These are phyloP conservation scores for Corylus heterophylla DNA, from an alignment of 306 rosid species.

Conservation along the genomic window DNA sequence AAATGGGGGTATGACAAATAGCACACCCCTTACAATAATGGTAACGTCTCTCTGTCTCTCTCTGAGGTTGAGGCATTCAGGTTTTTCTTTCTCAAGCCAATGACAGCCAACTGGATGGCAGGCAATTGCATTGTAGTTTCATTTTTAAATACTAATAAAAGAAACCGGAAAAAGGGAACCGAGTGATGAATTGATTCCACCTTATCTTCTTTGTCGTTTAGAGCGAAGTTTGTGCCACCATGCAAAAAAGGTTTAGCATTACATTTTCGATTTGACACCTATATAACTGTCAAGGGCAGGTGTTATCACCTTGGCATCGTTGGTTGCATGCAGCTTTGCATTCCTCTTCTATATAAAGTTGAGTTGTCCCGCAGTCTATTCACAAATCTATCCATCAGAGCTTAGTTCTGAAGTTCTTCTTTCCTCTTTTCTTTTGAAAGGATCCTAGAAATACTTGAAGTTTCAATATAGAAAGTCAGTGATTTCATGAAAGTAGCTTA, in stretches of 20 bases:
- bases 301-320: slow-evolving; percentile 15
- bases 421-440: slow-evolving; percentile 1
- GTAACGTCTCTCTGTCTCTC: too few relatives aligned
- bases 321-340: slow-evolving; percentile 13
- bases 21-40: too few relatives aligned
- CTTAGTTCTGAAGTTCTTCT: slow-evolving; percentile 10
- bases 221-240: not conserved
- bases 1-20: too few relatives aligned
- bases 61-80: too few relatives aligned
- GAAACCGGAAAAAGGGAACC: not conserved
- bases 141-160: not conserved
- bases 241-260: not conserved
- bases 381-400: slow-evolving; percentile 1
- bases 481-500: not conserved
- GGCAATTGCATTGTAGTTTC: not conserved
- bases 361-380: not conserved
- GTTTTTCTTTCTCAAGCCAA: not conserved
- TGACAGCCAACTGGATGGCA: slow-evolving; percentile 14
- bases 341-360: slow-evolving; percentile 13
- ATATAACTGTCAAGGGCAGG: slow-evolving; percentile 2
- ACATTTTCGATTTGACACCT: not conserved
- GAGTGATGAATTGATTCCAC: slow-evolving; percentile 2
- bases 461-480: not conserved
- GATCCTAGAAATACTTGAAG: slow-evolving; percentile 1
- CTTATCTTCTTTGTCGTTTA: not conserved